A percentile compares a stretch with the other conserved stretches of the same genome.
Evolutionary conservation across 768 basidiomycete genomes (phyloP).

Genomic region (Boletus eberwhitei): DNA sequence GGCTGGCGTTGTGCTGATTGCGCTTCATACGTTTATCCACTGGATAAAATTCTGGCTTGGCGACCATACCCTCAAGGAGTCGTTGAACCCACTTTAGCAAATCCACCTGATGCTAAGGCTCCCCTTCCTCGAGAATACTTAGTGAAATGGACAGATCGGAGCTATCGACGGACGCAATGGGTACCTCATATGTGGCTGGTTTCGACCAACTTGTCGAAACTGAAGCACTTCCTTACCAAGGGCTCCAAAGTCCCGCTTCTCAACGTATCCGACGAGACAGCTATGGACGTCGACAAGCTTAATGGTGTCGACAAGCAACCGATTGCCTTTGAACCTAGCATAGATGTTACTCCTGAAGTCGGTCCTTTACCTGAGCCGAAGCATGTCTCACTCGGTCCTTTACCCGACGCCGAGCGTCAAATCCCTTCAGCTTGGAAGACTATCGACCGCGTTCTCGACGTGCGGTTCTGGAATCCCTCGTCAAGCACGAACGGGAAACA

Average conservation of each 20-base stretch:
- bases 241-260: constrained; percentile 71
- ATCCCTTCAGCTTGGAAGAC: constrained; percentile 85
- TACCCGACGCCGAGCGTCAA: constrained; percentile 66
- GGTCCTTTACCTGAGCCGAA: constrained; percentile 30
- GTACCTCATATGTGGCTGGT: constrained; percentile 91
- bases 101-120: constrained; percentile 51
- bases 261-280: constrained; percentile 29
- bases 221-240: constrained; percentile 71
- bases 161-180: constrained; percentile 81
- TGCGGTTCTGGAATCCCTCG: constrained; percentile 58
- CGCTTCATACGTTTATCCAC: constrained; percentile 57
- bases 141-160: constrained; percentile 81
- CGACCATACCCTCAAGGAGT: constrained; percentile 71
- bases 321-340: constrained; percentile 40
- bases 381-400: constrained; percentile 34
- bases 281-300: constrained; percentile 29
- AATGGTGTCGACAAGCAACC: constrained; percentile 19
- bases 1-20: constrained; percentile 79
- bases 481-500: constrained; percentile 10
- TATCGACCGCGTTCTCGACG: constrained; percentile 87
- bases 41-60: constrained; percentile 93
- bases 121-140: constrained; percentile 86
- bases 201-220: constrained; percentile 57
- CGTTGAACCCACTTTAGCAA: constrained; percentile 45
- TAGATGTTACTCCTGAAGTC: constrained; percentile 35